These are phyloP conservation scores for Eutrema japonicum DNA, from an alignment of 345 rosid species.

Conservation along the genomic window DNA sequence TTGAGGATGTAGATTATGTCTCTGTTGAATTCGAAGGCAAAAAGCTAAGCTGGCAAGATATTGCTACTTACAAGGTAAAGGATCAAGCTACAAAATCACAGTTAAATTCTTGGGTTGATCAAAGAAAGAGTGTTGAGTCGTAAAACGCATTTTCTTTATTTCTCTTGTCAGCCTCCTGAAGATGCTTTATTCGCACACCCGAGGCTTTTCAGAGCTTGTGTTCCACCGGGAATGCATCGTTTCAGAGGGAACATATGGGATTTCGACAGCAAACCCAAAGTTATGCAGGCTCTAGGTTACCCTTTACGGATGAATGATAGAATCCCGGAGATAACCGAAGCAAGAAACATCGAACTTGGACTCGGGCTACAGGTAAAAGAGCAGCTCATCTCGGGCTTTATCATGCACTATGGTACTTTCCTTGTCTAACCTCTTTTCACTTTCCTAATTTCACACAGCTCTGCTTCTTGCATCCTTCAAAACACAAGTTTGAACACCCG, in stretches of 20 bases:
- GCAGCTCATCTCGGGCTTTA: not conserved
- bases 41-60: conserved; percentile 87
- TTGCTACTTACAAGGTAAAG: conserved; percentile 79
- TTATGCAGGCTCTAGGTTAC: conserved; percentile 76
- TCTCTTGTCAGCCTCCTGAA: conserved; percentile 74
- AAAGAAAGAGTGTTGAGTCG: not conserved
- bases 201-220: conserved; percentile 93
- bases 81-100: conserved; percentile 23
- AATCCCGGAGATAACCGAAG: conserved; percentile 88
- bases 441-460: conserved; percentile 54
- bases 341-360: conserved; percentile 92
- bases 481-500: conserved; percentile 89
- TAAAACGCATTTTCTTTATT: not conserved
- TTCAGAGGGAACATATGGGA: conserved; percentile 98
- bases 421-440: conserved; percentile 8
- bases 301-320: conserved; percentile 69
- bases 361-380: conserved; percentile 83
- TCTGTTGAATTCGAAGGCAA: conserved; percentile 89
- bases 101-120: not conserved
- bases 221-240: conserved; percentile 97
- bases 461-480: conserved; percentile 97
- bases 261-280: conserved; percentile 80
- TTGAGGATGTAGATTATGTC: conserved; percentile 93
- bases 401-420: conserved; percentile 4
- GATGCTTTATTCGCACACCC: conserved; percentile 95